Conservation (phyloP, 176 grass and related monocot species). For the Paspalum vaginatum region DNA sequence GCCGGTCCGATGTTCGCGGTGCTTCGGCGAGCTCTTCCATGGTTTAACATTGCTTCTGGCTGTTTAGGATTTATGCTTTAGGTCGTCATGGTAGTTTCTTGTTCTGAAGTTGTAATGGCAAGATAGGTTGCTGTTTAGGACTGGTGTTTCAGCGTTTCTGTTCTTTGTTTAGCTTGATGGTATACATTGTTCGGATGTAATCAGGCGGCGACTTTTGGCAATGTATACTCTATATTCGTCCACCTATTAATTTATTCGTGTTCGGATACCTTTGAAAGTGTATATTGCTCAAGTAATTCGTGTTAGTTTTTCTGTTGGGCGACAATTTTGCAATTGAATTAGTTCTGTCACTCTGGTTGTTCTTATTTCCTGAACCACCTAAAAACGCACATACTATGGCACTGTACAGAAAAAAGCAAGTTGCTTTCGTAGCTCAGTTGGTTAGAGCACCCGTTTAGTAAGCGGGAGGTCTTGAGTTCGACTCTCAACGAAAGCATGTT, state of each 20-base stretch:
- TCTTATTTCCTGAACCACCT: no score
- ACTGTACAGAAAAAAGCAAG: no score
- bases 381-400: no score
- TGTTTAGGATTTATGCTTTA: slow-evolving; percentile 27
- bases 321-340: background rate
- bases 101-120: slow-evolving; percentile 48
- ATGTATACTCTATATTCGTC: slow-evolving; percentile 44
- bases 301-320: background rate
- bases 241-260: background rate
- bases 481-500: slow-evolving; percentile 71
- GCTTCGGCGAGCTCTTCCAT: slow-evolving; percentile 15
- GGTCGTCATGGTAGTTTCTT: background rate
- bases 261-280: background rate
- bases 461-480: slow-evolving; percentile 97
- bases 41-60: background rate
- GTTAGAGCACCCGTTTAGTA: slow-evolving; percentile 98
- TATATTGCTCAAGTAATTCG: background rate
- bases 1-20: slow-evolving; percentile 30
- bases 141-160: slow-evolving; percentile 18
- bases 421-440: slow-evolving; percentile 94
- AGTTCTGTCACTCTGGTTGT: no score
- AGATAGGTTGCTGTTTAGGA: slow-evolving; percentile 64
- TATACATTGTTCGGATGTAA: slow-evolving; percentile 59
- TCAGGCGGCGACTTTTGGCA: slow-evolving; percentile 45
- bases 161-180: slow-evolving; percentile 17